Evolutionary conservation across 2,329 filamentous ascomycete genomes (phyloP).

Genomic region (Cadophora gregata): DNA sequence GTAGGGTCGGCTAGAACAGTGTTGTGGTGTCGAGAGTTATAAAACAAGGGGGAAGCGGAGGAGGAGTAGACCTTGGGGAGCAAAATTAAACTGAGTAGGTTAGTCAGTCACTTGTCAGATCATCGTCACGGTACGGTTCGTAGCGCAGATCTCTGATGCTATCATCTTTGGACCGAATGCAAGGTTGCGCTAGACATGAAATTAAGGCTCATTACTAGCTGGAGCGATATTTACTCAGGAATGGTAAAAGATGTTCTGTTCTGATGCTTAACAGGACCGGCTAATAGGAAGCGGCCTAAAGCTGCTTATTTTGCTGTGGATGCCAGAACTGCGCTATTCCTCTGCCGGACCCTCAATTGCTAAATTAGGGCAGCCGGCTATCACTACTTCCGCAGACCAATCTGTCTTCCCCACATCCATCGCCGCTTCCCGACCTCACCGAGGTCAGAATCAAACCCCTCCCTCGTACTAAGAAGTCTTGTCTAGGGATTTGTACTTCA

Average conservation of each 20-base stretch:
- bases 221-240: neutral
- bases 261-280: neutral
- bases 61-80: too few species aligned
- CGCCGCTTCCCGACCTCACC: too few species aligned
- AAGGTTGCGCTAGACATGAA: neutral
- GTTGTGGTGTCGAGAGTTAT: too few species aligned
- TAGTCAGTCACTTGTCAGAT: too few species aligned
- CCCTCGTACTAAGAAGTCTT: too few species aligned
- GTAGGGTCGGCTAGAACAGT: too few species aligned
- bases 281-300: neutral
- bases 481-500: too few species aligned
- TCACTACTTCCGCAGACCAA: too few species aligned
- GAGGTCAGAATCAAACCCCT: constrained; percentile 9
- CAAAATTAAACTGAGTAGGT: too few species aligned
- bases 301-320: constrained; percentile 15
- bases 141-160: constrained; percentile 12
- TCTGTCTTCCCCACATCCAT: neutral
- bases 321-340: neutral
- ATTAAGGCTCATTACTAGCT: constrained; percentile 1
- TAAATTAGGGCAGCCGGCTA: too few species aligned
- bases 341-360: neutral
- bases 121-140: too few species aligned
- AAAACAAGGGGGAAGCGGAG: too few species aligned
- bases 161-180: neutral
- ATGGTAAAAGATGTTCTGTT: constrained; percentile 2